Evolutionary conservation across 495 filamentous ascomycete species (phyloP), one percentile per base, ranked within the genome.

Genomic region (Neurospora sp.): DNA sequence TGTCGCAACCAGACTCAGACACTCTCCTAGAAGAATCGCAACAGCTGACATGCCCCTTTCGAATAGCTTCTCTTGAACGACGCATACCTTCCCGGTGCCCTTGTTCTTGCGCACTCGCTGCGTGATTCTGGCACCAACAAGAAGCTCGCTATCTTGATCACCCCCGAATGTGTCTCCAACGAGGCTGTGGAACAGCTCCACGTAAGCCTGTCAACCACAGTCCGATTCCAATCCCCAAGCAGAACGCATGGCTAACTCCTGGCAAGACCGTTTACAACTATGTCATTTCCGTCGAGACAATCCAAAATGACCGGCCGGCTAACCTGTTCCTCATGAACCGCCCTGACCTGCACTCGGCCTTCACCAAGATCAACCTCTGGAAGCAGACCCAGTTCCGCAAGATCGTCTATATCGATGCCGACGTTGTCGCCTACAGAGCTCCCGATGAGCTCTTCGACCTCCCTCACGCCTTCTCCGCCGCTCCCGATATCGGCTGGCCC

Each of bases 321-420:
- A 98, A 97, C 77, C 88, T 99, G 69, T 90, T 90, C 82, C 88
- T 97, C 40, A 97, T 99, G 94, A 89, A 93, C 77, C 93, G 96
- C 39, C 88, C 89, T 70, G 96, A 99, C 78, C 87, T 99, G 24
- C 89, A 92, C 76, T 92, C 93, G 21, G 92, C 95, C 71, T 98
- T 97, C 80, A 98, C 96, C 71, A 99, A 99, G 85, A 94, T 99
- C 80, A 90, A 92, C 73, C 86, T 99, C 19, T 99, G 96, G 96
- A 92, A 90, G 71, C 91, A 94, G 82, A 92, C 89, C 17, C 94
- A 97, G 80, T 99, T 93, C 84, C 86, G 90, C 59, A 93, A 90
- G 83, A 92, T 98, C 21, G 90, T 98, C 34, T 99, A 98, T 79
- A 83, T 98, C 69, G 96, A 99, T 79, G 90, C 93, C 73, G 96